Percentiles rank a stretch among this genome's conserved stretches.
Evolutionary conservation across 306 rosid species (phyloP).

Genomic region (Macrotyloma uniflorum): DNA sequence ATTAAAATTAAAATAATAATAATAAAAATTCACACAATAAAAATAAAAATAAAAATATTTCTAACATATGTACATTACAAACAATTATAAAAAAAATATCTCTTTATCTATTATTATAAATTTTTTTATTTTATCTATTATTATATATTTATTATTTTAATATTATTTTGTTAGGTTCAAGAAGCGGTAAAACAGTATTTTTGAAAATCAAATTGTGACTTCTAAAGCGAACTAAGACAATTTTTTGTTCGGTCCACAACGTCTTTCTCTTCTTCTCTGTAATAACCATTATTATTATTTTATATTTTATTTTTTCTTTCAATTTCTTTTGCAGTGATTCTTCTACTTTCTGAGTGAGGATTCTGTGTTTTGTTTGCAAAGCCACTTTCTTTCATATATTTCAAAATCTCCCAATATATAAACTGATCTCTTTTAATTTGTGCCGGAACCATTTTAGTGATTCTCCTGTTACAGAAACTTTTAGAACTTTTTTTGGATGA

Average conservation of each 20-base stretch:
- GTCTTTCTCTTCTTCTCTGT: neutral
- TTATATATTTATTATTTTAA: too few species aligned
- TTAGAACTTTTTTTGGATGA: neutral
- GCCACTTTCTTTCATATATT: neutral
- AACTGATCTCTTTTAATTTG: neutral
- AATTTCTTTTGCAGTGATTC: neutral
- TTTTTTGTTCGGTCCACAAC: neutral
- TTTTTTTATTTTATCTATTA: too few species aligned
- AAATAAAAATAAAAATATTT: too few species aligned
- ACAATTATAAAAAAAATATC: too few species aligned
- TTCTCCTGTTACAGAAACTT: neutral
- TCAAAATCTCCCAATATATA: neutral
- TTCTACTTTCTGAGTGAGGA: neutral
- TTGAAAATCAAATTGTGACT: conserved; percentile 7
- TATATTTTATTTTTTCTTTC: neutral
- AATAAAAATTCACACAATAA: too few species aligned
- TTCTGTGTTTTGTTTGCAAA: neutral
- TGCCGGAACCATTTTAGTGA: neutral
- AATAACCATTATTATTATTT: conserved; percentile 2
- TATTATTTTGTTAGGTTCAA: neutral
- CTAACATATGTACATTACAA: too few species aligned
- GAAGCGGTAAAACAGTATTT: neutral
- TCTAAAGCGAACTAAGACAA: neutral
- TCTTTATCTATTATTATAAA: too few species aligned
- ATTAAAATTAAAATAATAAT: too few species aligned